Conservation (phyloP, 805 yeast species). For the Cyberlindnera euphorbiiphila region DNA sequence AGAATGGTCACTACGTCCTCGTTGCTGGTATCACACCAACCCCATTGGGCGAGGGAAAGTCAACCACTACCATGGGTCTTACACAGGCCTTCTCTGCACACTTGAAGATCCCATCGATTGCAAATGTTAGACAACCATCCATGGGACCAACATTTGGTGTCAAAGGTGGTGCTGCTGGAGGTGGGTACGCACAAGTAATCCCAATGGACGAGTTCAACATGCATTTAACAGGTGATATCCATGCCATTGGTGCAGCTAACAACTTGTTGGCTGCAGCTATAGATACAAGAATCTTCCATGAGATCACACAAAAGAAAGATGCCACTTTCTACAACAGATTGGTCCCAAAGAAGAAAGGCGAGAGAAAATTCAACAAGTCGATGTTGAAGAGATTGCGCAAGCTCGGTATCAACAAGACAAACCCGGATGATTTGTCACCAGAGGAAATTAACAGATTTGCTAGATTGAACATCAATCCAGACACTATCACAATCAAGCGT, state of each 20-base stretch:
- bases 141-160: conserved; percentile 90
- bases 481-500: conserved; percentile 75
- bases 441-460: conserved; percentile 66
- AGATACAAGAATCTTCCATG: conserved; percentile 85
- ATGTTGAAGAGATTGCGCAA: conserved; percentile 65
- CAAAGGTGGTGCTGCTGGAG: conserved; percentile 91
- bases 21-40: conserved; percentile 87
- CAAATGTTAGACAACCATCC: conserved; percentile 83
- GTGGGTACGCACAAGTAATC: conserved; percentile 82
- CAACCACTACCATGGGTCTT: conserved; percentile 79
- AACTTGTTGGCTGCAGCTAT: conserved; percentile 81
- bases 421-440: conserved; percentile 67
- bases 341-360: conserved; percentile 72
- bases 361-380: conserved; percentile 60
- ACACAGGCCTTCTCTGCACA: conserved; percentile 82
- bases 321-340: conserved; percentile 69
- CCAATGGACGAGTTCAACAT: conserved; percentile 88
- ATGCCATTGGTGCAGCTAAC: conserved; percentile 79
- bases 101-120: conserved; percentile 62
- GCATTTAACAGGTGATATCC: conserved; percentile 85
- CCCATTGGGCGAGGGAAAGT: conserved; percentile 82
- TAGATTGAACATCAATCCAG: conserved; percentile 73
- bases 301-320: conserved; percentile 64
- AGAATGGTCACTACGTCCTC: conserved; percentile 67
- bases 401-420: conserved; percentile 63